Conservation (phyloP, 2,329 filamentous ascomycete genomes). For the Emergomyces pasteurianus region DNA sequence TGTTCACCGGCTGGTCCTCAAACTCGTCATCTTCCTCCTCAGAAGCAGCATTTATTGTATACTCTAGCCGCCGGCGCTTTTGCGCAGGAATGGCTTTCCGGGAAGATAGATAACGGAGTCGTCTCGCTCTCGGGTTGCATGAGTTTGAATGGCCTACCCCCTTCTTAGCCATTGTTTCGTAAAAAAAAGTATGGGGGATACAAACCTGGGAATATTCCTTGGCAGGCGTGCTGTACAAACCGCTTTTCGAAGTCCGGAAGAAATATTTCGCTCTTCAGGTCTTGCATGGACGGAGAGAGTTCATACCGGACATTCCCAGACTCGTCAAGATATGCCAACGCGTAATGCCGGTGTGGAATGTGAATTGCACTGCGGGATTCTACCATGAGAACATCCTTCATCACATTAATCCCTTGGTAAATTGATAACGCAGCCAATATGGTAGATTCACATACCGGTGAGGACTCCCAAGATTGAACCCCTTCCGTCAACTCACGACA, state of each 20-base stretch:
- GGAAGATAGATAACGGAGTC: not conserved
- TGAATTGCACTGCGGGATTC: not conserved
- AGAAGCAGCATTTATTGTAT: not conserved
- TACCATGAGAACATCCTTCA: not conserved
- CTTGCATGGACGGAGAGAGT: slow-evolving; percentile 1
- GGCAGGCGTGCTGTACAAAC: not conserved
- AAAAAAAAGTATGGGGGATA: not conserved
- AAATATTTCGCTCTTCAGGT: not conserved
- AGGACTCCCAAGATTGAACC: slow-evolving; percentile 4
- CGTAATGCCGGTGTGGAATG: not conserved
- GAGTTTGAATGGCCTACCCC: not conserved
- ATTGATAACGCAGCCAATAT: not conserved
- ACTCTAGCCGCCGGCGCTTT: not conserved
- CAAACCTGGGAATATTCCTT: not conserved
- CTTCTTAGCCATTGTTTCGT: not conserved
- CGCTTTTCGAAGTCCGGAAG: not conserved
- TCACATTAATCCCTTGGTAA: not conserved
- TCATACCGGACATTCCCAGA: slow-evolving; percentile 1
- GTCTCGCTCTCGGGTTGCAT: not conserved
- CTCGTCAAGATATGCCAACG: slow-evolving; percentile 1
- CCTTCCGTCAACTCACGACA: not conserved
- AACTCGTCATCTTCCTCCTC: not conserved
- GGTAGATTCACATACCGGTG: not conserved
- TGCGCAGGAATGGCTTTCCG: not conserved
- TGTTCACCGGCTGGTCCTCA: not conserved